These are phyloP conservation scores for Thielaviopsis populi DNA, from an alignment of 2,329 filamentous ascomycete species.

Conservation along the genomic window DNA sequence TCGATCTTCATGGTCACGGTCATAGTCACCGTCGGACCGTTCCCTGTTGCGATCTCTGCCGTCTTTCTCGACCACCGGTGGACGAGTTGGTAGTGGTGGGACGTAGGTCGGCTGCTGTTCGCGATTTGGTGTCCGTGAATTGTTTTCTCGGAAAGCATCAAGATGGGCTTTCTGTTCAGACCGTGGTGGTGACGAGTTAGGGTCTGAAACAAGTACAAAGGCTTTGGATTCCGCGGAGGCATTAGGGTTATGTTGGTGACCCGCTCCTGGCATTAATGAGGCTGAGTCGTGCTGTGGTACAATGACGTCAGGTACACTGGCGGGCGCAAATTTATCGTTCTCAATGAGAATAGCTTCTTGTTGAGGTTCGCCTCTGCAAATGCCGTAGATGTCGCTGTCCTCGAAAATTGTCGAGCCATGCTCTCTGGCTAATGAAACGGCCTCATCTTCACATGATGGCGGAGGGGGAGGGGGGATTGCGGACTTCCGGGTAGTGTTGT, in stretches of 20 bases:
- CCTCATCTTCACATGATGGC: conserved; percentile 15
- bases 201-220: conserved; percentile 14
- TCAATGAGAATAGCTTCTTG: conserved; percentile 13
- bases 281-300: not conserved
- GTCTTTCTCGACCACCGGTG: not conserved
- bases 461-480: conserved; percentile 14
- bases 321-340: conserved; percentile 11
- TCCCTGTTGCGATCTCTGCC: not conserved
- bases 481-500: conserved; percentile 14
- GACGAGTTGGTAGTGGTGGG: conserved; percentile 6
- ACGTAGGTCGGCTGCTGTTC: conserved; percentile 6
- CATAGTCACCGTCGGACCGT: not conserved
- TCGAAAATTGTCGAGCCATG: not conserved
- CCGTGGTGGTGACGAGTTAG: conserved; percentile 5
- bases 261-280: not conserved
- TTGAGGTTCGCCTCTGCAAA: conserved; percentile 11
- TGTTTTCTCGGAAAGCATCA: conserved; percentile 1
- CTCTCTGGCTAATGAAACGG: conserved; percentile 12
- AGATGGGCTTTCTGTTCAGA: conserved; percentile 3
- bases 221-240: not conserved
- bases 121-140: conserved; percentile 1
- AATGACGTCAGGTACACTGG: conserved; percentile 14
- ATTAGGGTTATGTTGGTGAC: conserved; percentile 1
- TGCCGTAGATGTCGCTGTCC: conserved; percentile 11
- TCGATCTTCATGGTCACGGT: conserved; percentile 3